Evolutionary conservation across 1,284 basidiomycete species (phyloP).

Genomic region (Phellopilus nigrolimitatus): DNA sequence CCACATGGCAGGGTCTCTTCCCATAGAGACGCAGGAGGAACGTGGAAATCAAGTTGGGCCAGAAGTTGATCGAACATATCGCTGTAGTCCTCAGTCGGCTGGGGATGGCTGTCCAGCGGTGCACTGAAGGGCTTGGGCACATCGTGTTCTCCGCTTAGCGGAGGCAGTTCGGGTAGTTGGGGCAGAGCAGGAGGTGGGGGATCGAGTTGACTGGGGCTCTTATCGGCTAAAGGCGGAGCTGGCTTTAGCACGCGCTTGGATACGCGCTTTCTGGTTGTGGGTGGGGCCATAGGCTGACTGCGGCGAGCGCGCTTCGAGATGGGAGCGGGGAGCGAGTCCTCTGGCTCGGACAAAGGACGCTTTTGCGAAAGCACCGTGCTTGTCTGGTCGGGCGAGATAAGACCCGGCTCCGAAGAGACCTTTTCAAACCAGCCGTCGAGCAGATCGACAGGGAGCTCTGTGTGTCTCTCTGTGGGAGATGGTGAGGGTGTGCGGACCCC

Average conservation of each 20-base stretch:
- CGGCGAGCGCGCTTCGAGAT: background rate
- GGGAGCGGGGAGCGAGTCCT: slow-evolving; percentile 1
- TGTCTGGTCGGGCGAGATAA: slow-evolving; percentile 1
- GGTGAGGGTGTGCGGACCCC: background rate
- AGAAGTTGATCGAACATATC: too few relatives aligned
- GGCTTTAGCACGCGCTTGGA: too few relatives aligned
- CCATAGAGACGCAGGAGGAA: background rate
- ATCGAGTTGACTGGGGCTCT: too few relatives aligned
- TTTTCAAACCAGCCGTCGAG: slow-evolving; percentile 2
- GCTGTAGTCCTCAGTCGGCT: too few relatives aligned
- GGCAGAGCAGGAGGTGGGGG: too few relatives aligned
- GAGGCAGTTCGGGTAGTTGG: too few relatives aligned
- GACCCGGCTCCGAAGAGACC: background rate
- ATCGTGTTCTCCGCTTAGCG: too few relatives aligned
- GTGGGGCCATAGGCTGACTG: background rate
- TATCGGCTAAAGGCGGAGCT: too few relatives aligned
- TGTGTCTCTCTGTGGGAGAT: background rate
- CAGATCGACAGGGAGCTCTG: background rate
- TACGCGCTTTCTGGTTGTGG: too few relatives aligned
- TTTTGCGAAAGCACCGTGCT: slow-evolving; percentile 24
- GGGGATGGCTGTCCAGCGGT: background rate
- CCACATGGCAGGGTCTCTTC: background rate
- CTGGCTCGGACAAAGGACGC: slow-evolving; percentile 32
- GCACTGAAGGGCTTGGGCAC: too few relatives aligned
- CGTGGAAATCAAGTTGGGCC: background rate